Evolutionary conservation across 1,284 basidiomycete genomes (phyloP), one percentile per base, ranked within the genome.

Genomic region (Gastroboletus turbinatus): DNA sequence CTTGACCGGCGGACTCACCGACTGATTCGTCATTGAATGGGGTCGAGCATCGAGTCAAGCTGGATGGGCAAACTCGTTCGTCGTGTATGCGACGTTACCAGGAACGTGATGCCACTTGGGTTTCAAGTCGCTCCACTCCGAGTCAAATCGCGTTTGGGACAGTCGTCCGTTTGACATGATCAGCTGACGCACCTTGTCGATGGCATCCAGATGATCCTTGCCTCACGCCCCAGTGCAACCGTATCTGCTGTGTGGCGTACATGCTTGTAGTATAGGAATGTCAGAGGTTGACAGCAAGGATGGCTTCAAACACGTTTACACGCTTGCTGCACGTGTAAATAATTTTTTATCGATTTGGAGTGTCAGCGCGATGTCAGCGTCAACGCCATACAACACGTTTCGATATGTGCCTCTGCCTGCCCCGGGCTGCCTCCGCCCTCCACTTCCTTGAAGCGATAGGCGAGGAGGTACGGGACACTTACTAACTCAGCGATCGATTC

Each of bases 161-260:
- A 14, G 2, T 14, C 25, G 3, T 17, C 17, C 10, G 5, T 30
- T 35, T 17, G 25, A 40, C 25, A 29, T 11, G 51, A n/a, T 19
- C 17, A 19, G 43, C n/a, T 4, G 33, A 38, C 32, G 25, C 33
- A 38, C 23, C 48, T 33, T 21, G 29, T 29, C 35, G 19, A 17
- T 58, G 50, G 2, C n/a, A 14, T 5, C 1, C 30, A 14, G 32
- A 78, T 63, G 47, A 78, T 73, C 43, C 70, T 66, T 2, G 76
- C 75, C 9, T 75, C 74, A 21, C 56, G 62, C 19, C 72, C 75
- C 59, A 78, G 75, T 59, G 67, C 68, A 40, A 78, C 71, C 76
- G 11, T 27, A 75, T 76, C 60, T 75, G 74, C 56, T 62, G 60
- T 33, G 78, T 75, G 2, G 76, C 73, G 7, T 53, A 25, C 57